A percentile compares a stretch with the other conserved stretches of the same genome.
These are phyloP conservation scores for Blastobotrys petasosporus DNA, from an alignment of 1,139 yeast genomes.

Conservation along the genomic window DNA sequence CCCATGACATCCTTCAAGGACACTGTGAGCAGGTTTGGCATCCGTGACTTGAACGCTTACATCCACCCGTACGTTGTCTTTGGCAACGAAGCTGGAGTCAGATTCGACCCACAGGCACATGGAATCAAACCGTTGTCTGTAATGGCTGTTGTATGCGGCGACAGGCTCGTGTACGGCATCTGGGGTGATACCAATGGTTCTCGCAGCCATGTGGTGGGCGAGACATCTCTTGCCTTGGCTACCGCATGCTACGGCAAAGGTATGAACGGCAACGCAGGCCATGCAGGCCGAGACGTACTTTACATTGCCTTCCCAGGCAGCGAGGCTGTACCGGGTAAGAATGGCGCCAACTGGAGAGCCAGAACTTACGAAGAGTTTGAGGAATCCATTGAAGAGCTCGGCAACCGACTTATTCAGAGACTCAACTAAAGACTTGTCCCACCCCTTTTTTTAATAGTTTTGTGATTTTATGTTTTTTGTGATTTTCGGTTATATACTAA, in stretches of 20 bases:
- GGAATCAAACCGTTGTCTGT: constrained; percentile 10
- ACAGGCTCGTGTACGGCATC: constrained; percentile 9
- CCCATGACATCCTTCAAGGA: constrained; percentile 2
- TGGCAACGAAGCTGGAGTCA: constrained; percentile 7
- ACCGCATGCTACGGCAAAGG: constrained; percentile 10
- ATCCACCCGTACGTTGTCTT: constrained; percentile 10
- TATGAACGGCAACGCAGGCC: constrained; percentile 38
- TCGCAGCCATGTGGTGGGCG: constrained; percentile 8
- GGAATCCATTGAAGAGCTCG: constrained; percentile 7
- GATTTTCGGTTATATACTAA: neutral
- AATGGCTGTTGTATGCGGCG: constrained; percentile 10
- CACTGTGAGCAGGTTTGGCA: constrained; percentile 3
- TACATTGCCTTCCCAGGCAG: constrained; percentile 46
- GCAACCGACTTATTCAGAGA: constrained; percentile 18
- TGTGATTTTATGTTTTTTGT: constrained; percentile 10
- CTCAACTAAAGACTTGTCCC: constrained; percentile 1
- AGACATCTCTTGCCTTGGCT: constrained; percentile 10
- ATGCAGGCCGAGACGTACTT: constrained; percentile 48
- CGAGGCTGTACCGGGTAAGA: constrained; percentile 35
- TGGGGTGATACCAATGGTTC: constrained; percentile 12
- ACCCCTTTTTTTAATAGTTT: too few species aligned
- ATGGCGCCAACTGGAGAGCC: constrained; percentile 10
- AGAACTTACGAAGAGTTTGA: constrained; percentile 9
- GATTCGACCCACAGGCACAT: constrained; percentile 7
- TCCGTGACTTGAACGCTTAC: constrained; percentile 7